Evolutionary conservation across 352 stramenopile species (phyloP).

Genomic region (Phytophthora chlamydospora): DNA sequence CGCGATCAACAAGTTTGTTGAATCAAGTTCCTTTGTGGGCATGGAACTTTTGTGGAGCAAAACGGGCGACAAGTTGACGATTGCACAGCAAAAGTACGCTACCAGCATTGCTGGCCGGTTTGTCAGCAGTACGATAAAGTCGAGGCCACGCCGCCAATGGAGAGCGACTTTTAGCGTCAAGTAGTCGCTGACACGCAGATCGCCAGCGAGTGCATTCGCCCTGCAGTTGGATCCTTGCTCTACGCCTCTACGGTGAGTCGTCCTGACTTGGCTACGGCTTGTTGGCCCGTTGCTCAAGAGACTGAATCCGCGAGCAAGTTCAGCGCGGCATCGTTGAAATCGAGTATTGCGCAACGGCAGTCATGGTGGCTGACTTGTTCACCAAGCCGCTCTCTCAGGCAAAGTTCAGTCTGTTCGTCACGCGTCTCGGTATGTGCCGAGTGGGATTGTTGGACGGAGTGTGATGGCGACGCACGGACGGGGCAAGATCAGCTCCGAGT

Average conservation of each 20-base stretch:
- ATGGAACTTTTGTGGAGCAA: conserved; percentile 10
- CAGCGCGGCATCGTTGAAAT: too few relatives aligned
- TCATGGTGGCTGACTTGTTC: too few relatives aligned
- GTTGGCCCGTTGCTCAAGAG: conserved; percentile 16
- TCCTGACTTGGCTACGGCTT: conserved; percentile 8
- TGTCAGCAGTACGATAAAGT: not conserved
- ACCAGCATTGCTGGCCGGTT: not conserved
- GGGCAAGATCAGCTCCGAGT: too few relatives aligned
- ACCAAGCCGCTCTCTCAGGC: too few relatives aligned
- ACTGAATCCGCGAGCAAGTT: conserved; percentile 5
- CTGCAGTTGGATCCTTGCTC: conserved; percentile 9
- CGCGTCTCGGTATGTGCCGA: too few relatives aligned
- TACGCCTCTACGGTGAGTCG: conserved; percentile 5
- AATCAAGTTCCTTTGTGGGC: not conserved
- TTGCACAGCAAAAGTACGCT: conserved; percentile 10
- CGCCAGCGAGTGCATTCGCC: not conserved
- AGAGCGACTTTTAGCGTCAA: not conserved
- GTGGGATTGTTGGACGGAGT: too few relatives aligned
- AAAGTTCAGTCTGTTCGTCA: too few relatives aligned
- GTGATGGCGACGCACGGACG: too few relatives aligned
- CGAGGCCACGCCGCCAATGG: conserved; percentile 2
- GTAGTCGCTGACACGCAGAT: not conserved
- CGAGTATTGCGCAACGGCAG: too few relatives aligned
- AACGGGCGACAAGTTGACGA: not conserved
- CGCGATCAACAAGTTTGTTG: conserved; percentile 6